Conservation (phyloP, 495 filamentous ascomycete genomes). For the Tuber melanosporum region DNA sequence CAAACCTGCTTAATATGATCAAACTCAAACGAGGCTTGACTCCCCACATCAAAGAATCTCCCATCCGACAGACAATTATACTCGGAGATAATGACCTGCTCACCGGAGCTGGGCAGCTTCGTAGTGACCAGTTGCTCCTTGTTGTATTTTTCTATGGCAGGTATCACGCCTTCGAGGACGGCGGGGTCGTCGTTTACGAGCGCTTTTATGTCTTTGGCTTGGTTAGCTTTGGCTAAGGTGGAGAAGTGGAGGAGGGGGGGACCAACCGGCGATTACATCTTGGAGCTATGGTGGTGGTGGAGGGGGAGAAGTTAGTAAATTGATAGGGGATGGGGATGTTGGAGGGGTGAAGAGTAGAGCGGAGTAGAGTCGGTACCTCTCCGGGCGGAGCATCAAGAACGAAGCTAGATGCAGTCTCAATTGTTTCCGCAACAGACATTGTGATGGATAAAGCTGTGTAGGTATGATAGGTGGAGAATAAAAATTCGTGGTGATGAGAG, state of each 20-base stretch:
- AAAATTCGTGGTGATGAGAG: conserved; percentile 14
- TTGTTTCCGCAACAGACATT: conserved; percentile 39
- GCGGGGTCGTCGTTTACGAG: conserved; percentile 65
- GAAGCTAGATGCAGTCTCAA: conserved; percentile 73
- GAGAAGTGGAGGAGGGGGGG: neutral
- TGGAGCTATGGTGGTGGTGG: conserved; percentile 55
- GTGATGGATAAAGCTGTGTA: neutral
- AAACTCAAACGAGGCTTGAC: conserved; percentile 74
- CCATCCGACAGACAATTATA: conserved; percentile 72
- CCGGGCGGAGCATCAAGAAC: conserved; percentile 92
- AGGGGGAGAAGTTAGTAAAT: neutral
- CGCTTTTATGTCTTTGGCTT: conserved; percentile 70
- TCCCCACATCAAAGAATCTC: conserved; percentile 83
- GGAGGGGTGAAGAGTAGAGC: neutral
- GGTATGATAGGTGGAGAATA: neutral
- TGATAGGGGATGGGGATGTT: neutral
- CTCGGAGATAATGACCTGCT: conserved; percentile 77
- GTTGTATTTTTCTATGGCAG: conserved; percentile 91
- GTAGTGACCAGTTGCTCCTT: conserved; percentile 83
- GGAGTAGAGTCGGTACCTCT: conserved; percentile 61
- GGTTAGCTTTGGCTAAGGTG: neutral
- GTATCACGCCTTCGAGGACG: conserved; percentile 61
- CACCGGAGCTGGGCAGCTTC: conserved; percentile 78
- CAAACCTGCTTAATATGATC: conserved; percentile 74
- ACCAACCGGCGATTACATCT: conserved; percentile 77